Evolutionary conservation across 495 filamentous ascomycete genomes (phyloP).

Genomic region (Aspergillus mulundensis): DNA sequence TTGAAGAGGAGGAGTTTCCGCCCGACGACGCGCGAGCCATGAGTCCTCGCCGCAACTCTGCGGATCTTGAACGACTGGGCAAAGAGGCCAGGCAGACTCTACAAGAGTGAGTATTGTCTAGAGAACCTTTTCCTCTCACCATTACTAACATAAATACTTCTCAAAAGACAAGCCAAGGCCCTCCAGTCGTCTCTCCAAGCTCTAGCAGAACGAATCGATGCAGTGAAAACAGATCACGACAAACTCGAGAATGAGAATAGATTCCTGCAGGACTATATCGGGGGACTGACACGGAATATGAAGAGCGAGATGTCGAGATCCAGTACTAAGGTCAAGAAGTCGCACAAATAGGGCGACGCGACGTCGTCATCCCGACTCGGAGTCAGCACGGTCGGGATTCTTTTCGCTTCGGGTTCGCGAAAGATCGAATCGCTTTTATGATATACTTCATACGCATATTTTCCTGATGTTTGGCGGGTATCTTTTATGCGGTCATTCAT

Average conservation of each 20-base stretch:
- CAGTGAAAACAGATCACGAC: slow-evolving; percentile 89
- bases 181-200: slow-evolving; percentile 84
- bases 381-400: slow-evolving; percentile 7
- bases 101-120: slow-evolving; percentile 51
- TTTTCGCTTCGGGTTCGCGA: slow-evolving; percentile 10
- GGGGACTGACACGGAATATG: slow-evolving; percentile 51
- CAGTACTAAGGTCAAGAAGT: slow-evolving; percentile 43
- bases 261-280: slow-evolving; percentile 83
- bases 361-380: neutral
- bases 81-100: slow-evolving; percentile 68
- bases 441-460: slow-evolving; percentile 1
- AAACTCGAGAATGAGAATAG: slow-evolving; percentile 93
- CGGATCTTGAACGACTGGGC: slow-evolving; percentile 80
- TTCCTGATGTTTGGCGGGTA: slow-evolving; percentile 1
- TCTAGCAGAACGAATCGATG: slow-evolving; percentile 87
- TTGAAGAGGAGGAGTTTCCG: slow-evolving; percentile 64
- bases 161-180: slow-evolving; percentile 81
- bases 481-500: neutral
- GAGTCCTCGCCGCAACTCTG: slow-evolving; percentile 87
- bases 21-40: slow-evolving; percentile 88
- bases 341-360: slow-evolving; percentile 34
- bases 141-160: neutral
- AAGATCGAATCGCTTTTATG: slow-evolving; percentile 6
- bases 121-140: neutral
- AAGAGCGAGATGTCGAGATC: slow-evolving; percentile 43